Base-by-base conservation (phyloP, 2,329 filamentous ascomycete genomes). In the Monosporascus cannonballus region DNA sequence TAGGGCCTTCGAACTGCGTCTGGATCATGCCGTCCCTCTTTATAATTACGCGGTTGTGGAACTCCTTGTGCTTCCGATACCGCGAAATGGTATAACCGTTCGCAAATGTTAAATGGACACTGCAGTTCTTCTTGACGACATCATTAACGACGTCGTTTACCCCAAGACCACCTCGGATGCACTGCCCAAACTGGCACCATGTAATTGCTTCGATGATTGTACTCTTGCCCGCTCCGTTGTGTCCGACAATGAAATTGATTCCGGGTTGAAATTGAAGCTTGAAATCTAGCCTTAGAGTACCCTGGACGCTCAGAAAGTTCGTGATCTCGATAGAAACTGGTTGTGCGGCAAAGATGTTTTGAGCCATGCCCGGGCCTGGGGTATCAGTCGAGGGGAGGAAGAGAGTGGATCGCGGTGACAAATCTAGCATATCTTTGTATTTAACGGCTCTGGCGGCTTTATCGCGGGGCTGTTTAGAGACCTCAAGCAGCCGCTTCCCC, bases 101-200 rank as follows among this genome's bases (percentile, higher is more conserved):
- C 25, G 58, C 58, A 51, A 69, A 68, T 6, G 58, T 56, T 25
- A 68, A 49, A 30, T 59, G 56, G 46, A 69, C 67, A 36, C 54
- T 56, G 48, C 67, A 69, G 48, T 67, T 49, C 24, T 59, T 61
- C 22, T 59, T 55, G 14, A 50, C 50, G n/a, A 56, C 49, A 49
- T 70, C 67, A 48, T 70, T 70, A 44, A 70, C 57, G 3, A 67
- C 65, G 47, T 69, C 66, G 8, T 61, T 59, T 15, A 59, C 65
- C 7, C 49, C 56, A 7, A 67, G 50, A 1, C 65, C 65, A 36
- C 50, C 56, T 18, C 67, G 64, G 22, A 68, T 58, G 44, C 66
- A 68, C 8, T 57, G 59, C 2, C 67, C 67, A 49, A 69, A 70
- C 44, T 67, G 66, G 52, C 65, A 68, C 67, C 67, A 70, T 3